Evolutionary conservation across 2,329 filamentous ascomycete species (phyloP).

Genomic region (Alternaria postmessia): DNA sequence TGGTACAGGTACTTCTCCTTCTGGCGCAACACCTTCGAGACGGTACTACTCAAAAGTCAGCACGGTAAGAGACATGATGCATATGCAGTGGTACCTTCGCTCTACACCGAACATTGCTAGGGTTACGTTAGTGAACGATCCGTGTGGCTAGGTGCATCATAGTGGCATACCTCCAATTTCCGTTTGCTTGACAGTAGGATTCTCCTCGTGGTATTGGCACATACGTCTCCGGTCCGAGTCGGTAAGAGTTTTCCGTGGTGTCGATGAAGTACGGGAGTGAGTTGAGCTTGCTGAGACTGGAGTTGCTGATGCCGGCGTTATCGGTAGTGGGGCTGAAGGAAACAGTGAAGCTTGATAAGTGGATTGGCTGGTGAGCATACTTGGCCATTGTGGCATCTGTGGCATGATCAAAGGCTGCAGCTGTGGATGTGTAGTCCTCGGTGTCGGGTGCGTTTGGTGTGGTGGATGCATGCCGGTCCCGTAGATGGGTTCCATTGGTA

Average conservation of each 20-base stretch:
- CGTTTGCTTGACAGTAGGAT: conserved; percentile 90
- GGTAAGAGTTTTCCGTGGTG: conserved; percentile 85
- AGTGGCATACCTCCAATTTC: conserved; percentile 81
- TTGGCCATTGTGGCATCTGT: conserved; percentile 51
- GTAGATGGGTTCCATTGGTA: conserved; percentile 53
- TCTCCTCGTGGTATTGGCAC: conserved; percentile 91
- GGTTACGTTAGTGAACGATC: conserved; percentile 40
- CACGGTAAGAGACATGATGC: conserved; percentile 15
- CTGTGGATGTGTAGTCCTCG: conserved; percentile 50
- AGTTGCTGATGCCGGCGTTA: conserved; percentile 50
- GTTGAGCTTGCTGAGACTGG: conserved; percentile 52
- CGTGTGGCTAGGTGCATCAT: conserved; percentile 24
- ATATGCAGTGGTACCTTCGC: conserved; percentile 73
- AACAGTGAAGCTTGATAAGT: conserved; percentile 51
- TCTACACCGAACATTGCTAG: conserved; percentile 91
- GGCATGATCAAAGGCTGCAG: conserved; percentile 53
- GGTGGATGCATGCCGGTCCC: conserved; percentile 50
- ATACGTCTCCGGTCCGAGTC: conserved; percentile 89
- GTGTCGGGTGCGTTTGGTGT: conserved; percentile 34
- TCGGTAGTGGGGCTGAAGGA: conserved; percentile 47
- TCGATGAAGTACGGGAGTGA: conserved; percentile 59
- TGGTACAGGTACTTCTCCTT: conserved; percentile 92
- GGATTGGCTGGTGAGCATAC: conserved; percentile 54
- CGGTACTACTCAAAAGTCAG: conserved; percentile 71
- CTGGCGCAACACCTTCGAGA: conserved; percentile 95